Conservation (phyloP, 2,329 filamentous ascomycete species). For the Stemphylium vesicarium region DNA sequence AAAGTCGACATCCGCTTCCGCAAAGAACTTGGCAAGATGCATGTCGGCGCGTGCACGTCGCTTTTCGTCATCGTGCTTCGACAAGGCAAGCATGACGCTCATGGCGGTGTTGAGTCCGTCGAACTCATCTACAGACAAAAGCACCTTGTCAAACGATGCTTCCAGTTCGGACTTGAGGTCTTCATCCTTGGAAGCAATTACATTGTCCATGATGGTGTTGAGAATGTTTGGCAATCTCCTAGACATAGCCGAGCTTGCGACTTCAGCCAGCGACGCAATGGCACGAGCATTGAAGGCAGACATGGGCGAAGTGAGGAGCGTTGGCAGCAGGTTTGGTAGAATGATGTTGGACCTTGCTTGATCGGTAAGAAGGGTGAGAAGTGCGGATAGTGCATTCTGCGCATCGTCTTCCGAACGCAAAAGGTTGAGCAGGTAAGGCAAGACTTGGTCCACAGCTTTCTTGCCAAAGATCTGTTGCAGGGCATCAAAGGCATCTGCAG, state of each 20-base stretch:
- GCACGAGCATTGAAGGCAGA: conserved; percentile 94
- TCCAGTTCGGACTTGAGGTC: conserved; percentile 75
- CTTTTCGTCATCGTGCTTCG: conserved; percentile 91
- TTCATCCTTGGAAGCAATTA: conserved; percentile 79
- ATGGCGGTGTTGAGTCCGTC: conserved; percentile 96
- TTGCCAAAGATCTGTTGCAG: conserved; percentile 94
- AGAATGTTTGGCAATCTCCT: conserved; percentile 87
- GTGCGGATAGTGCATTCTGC: conserved; percentile 88
- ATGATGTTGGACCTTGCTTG: conserved; percentile 95
- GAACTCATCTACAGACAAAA: conserved; percentile 92
- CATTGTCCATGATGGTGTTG: conserved; percentile 92
- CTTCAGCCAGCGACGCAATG: conserved; percentile 88
- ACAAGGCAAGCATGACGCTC: conserved; percentile 85
- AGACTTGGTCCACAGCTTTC: conserved; percentile 90
- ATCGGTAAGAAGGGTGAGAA: conserved; percentile 93
- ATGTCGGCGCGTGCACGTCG: conserved; percentile 78
- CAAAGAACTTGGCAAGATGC: conserved; percentile 87
- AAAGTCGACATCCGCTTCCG: conserved; percentile 80
- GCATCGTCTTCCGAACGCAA: conserved; percentile 84
- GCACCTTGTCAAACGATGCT: conserved; percentile 83
- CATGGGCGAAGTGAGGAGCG: conserved; percentile 86
- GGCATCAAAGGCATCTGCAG: conserved; percentile 95
- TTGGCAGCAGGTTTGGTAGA: conserved; percentile 92
- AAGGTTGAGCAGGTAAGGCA: conserved; percentile 90
- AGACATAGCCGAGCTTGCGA: conserved; percentile 90